These are phyloP conservation scores for Hibiscus tridactylites DNA, from an alignment of 345 rosid genomes.

Conservation along the genomic window DNA sequence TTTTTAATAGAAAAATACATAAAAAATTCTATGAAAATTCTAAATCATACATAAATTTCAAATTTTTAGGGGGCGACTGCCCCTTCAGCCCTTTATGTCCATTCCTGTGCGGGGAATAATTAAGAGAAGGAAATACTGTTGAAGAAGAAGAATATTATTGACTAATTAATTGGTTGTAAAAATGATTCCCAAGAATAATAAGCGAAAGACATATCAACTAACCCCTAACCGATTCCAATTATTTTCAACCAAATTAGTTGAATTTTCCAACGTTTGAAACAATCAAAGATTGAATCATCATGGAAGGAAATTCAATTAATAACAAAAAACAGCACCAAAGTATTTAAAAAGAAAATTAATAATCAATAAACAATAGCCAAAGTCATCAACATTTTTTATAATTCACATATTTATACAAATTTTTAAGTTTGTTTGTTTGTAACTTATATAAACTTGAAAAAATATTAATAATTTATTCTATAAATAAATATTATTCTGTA, in stretches of 20 bases:
- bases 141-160: neutral
- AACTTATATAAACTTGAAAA: neutral
- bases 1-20: no score
- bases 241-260: neutral
- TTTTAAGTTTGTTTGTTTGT: neutral
- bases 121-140: neutral
- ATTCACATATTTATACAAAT: neutral
- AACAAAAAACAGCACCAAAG: neutral
- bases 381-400: neutral
- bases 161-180: no score
- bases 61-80: no score
- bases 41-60: no score
- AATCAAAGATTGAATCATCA: neutral
- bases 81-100: no score
- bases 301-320: neutral
- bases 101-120: neutral
- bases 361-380: neutral
- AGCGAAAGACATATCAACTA: neutral
- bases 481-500: no score
- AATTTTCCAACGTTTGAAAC: neutral
- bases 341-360: neutral
- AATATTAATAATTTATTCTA: neutral
- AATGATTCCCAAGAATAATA: no score
- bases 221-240: neutral
- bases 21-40: no score